Percentiles rank a stretch among this genome's conserved stretches.
These are phyloP conservation scores for Chlorella variabilis DNA, from an alignment of 163 green algal genomes.

Conservation along the genomic window DNA sequence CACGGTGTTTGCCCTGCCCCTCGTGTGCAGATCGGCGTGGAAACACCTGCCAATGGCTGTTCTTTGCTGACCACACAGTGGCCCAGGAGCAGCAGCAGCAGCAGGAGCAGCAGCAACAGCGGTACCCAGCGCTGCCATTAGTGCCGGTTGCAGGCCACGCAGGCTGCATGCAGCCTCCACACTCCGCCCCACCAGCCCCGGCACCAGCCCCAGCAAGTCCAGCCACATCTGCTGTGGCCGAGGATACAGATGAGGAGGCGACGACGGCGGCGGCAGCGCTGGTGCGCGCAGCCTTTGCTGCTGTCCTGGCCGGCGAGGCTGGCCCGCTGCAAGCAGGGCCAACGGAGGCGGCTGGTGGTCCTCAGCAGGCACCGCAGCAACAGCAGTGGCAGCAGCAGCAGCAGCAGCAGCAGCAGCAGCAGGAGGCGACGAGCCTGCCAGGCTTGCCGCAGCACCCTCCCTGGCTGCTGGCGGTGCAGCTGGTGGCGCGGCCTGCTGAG, in stretches of 20 bases:
- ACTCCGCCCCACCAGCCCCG: not conserved
- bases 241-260: not conserved
- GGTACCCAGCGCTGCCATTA: not conserved
- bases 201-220: not conserved
- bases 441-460: not conserved
- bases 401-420: not conserved
- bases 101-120: slow-evolving; percentile 2
- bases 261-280: not conserved
- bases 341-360: not conserved
- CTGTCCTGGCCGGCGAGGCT: not conserved
- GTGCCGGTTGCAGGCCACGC: not conserved
- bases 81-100: not conserved
- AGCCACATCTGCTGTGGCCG: not conserved
- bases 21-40: not conserved
- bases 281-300: not conserved
- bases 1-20: not conserved
- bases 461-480: slow-evolving; percentile 31
- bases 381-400: not conserved
- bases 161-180: not conserved
- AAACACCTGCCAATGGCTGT: slow-evolving; percentile 27
- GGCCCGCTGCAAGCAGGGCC: not conserved
- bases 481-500: not conserved
- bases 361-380: not conserved
- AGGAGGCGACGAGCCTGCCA: not conserved
- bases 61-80: slow-evolving; percentile 17